Evolutionary conservation across 345 rosid genomes (phyloP).

Genomic region (Chamaenerion angustifolium): DNA sequence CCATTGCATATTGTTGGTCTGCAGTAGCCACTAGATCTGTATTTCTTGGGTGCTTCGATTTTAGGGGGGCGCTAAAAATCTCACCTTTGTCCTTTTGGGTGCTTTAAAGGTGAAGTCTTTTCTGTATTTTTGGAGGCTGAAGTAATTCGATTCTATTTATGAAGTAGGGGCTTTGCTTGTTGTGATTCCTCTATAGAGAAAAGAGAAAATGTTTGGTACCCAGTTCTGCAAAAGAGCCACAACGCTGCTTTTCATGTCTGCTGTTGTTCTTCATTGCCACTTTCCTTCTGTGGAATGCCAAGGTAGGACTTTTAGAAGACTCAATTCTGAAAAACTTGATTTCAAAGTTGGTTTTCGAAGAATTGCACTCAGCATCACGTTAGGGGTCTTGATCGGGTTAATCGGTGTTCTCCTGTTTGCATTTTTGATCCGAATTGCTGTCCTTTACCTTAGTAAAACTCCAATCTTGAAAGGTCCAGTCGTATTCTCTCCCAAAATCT

Average conservation of each 20-base stretch:
- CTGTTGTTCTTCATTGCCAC: slow-evolving; percentile 22
- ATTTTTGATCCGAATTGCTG: slow-evolving; percentile 31
- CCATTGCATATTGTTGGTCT: neutral
- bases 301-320: slow-evolving; percentile 27
- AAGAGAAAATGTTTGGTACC: slow-evolving; percentile 22
- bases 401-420: slow-evolving; percentile 42
- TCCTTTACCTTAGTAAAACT: slow-evolving; percentile 53
- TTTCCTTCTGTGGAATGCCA: slow-evolving; percentile 31
- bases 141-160: too few relatives aligned
- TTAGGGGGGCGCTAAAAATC: too few relatives aligned
- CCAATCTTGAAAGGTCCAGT: slow-evolving; percentile 94
- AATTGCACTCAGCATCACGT: slow-evolving; percentile 35
- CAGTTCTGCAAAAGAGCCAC: slow-evolving; percentile 8
- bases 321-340: slow-evolving; percentile 27
- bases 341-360: slow-evolving; percentile 34
- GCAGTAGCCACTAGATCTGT: slow-evolving; percentile 1
- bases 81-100: neutral
- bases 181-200: slow-evolving; percentile 21
- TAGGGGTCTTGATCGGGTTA: slow-evolving; percentile 54
- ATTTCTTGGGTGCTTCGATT: neutral
- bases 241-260: slow-evolving; percentile 12
- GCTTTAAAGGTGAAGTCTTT: slow-evolving; percentile 1
- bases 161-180: neutral
- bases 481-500: slow-evolving; percentile 64
- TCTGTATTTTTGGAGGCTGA: neutral